Conservation (phyloP, 345 rosid species). For the Physaria fendleri region DNA sequence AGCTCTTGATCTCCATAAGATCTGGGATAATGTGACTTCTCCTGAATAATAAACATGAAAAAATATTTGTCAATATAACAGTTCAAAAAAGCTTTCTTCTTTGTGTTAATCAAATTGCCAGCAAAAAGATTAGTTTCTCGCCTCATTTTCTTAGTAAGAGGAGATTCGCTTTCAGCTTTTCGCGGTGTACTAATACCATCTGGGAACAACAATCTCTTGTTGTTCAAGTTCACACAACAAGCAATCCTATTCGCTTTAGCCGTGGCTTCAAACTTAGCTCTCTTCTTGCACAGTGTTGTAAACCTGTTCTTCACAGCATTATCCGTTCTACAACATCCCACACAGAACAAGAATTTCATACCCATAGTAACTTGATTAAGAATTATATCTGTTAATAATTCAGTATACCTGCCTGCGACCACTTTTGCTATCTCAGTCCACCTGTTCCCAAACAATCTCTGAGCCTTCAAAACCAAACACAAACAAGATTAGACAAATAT, state of each 20-base stretch:
- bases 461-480: slow-evolving; percentile 56
- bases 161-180: slow-evolving; percentile 34
- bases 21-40: slow-evolving; percentile 58
- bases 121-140: slow-evolving; percentile 23
- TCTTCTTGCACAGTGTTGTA: slow-evolving; percentile 95
- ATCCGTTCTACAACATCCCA: slow-evolving; percentile 87
- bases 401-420: slow-evolving; percentile 99
- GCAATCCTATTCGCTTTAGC: slow-evolving; percentile 62
- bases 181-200: slow-evolving; percentile 38
- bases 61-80: not conserved
- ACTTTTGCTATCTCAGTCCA: slow-evolving; percentile 99
- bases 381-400: too few species aligned
- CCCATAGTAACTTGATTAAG: not conserved
- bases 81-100: slow-evolving; percentile 5
- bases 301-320: slow-evolving; percentile 97
- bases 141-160: slow-evolving; percentile 56
- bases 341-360: not conserved
- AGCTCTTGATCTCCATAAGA: slow-evolving; percentile 36
- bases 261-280: slow-evolving; percentile 88
- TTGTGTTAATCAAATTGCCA: too few species aligned
- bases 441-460: slow-evolving; percentile 86
- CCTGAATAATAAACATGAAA: slow-evolving; percentile 36
- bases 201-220: slow-evolving; percentile 58
- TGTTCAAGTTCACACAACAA: slow-evolving; percentile 46
- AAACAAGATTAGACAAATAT: not conserved